Conservation (phyloP, 2,329 filamentous ascomycete species). For the Botrytis fabae region DNA sequence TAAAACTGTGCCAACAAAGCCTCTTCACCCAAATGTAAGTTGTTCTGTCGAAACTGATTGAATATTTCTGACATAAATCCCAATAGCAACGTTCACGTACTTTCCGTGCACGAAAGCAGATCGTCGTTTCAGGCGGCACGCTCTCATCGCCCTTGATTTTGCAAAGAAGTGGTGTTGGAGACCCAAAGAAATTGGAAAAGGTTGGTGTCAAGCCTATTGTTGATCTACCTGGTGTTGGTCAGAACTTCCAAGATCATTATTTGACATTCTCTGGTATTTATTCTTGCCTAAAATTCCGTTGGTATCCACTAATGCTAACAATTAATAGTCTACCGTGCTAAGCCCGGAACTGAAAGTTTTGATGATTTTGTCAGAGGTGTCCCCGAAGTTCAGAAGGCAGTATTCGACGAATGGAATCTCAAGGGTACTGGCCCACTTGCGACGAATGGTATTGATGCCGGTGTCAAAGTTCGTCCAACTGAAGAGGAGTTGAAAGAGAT, state of each 20-base stretch:
- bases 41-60: not conserved
- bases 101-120: slow-evolving; percentile 44
- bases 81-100: slow-evolving; percentile 39
- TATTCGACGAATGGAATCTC: slow-evolving; percentile 75
- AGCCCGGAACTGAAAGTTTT: slow-evolving; percentile 65
- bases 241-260: slow-evolving; percentile 58
- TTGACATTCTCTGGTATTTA: slow-evolving; percentile 48
- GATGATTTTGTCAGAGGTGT: slow-evolving; percentile 78
- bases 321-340: slow-evolving; percentile 34
- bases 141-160: slow-evolving; percentile 49
- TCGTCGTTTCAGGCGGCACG: slow-evolving; percentile 48
- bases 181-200: slow-evolving; percentile 48
- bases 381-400: slow-evolving; percentile 67
- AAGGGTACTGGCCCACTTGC: slow-evolving; percentile 66
- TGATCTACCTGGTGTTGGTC: slow-evolving; percentile 54
- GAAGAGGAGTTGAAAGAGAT: slow-evolving; percentile 56
- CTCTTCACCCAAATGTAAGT: slow-evolving; percentile 54
- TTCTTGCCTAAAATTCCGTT: too few relatives aligned
- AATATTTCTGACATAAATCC: slow-evolving; percentile 32
- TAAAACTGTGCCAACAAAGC: slow-evolving; percentile 69
- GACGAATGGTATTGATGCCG: slow-evolving; percentile 46
- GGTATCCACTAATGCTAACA: not conserved
- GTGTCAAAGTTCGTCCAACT: slow-evolving; percentile 56
- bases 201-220: slow-evolving; percentile 50
- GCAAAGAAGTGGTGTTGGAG: slow-evolving; percentile 62